Evolutionary conservation across 2,329 filamentous ascomycete species (phyloP), one percentile per base, ranked within the genome.

Genomic region (Botryotinia narcissicola): DNA sequence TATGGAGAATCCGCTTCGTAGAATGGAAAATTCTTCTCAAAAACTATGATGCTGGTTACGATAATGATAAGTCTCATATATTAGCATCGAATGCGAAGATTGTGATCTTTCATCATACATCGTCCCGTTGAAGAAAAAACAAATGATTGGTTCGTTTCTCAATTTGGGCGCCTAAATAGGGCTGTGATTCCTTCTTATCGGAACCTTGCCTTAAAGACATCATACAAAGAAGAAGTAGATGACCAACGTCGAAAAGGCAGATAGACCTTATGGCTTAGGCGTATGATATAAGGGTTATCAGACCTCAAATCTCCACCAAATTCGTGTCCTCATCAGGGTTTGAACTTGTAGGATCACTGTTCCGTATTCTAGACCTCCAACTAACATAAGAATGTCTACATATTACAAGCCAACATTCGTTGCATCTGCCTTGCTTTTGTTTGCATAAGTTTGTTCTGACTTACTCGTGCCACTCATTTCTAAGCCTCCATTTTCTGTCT

Each of bases 391-490:
- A 25, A 9, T 51, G 69, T 60, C 32, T 71, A 71, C 69, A 51
- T 71, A 71, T 63, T 71, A 22, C 18, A 48, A 37, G 32, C 57
- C 42, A 63, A 63, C 25, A 71, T 63, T 60, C 40, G 37, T 48
- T 51, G n/a, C 57, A 22, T 35, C 42, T 62, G 51, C 25, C 57
- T 71, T 71, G 42, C 8, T 35, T 40, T 29, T 40, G 57, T 63
- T 42, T 71, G 32, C 69, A 40, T 62, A 63, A 71, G 57, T 62
- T 70, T 60, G 37, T 71, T 71, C 32, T 29, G 18, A 46, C 42
- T 46, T 71, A n/a, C 42, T 61, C 32, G 57, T 60, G 29, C 4
- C 57, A 63, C 22, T 71, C 59, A 18, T n/a, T 62, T 71, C 42
- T 51, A 44, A 44, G 42, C 69, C 57, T 51, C 42, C 25, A 51